Evolutionary conservation across 208 protist genomes (phyloP).

Genomic region (Acanthamoeba divionensis): DNA sequence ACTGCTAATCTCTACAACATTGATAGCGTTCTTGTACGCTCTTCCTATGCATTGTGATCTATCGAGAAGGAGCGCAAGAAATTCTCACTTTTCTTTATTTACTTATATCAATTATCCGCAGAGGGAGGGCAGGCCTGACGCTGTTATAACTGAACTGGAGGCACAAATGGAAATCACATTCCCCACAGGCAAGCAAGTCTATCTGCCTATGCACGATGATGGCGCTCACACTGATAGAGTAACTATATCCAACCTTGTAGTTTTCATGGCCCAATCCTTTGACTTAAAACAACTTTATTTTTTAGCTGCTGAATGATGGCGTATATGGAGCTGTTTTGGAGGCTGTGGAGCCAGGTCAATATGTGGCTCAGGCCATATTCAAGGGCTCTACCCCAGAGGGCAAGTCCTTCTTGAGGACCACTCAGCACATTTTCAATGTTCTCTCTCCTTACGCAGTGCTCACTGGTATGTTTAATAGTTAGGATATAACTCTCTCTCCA

Average conservation of each 20-base stretch:
- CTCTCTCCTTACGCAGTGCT: conserved; percentile 34
- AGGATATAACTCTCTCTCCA: neutral
- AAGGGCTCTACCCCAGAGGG: neutral
- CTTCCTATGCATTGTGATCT: neutral
- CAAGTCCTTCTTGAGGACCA: conserved; percentile 38
- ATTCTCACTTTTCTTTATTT: no score
- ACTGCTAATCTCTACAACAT: neutral
- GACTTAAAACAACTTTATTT: no score
- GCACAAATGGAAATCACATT: conserved; percentile 25
- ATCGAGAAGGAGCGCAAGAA: no score
- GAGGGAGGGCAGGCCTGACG: no score
- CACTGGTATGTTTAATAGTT: neutral
- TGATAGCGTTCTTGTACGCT: neutral
- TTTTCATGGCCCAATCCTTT: no score
- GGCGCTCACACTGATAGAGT: conserved; percentile 49
- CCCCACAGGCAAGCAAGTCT: neutral
- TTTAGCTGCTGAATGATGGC: conserved; percentile 55
- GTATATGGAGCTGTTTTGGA: conserved; percentile 49
- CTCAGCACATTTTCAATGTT: conserved; percentile 61
- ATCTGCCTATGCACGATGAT: conserved; percentile 63
- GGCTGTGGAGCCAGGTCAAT: conserved; percentile 52
- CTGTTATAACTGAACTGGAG: no score
- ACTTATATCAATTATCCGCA: no score
- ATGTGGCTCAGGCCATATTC: neutral
- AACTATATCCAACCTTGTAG: no score